Base-by-base conservation (phyloP, 805 yeast species). In the Wickerhamiella hasegawae region DNA sequence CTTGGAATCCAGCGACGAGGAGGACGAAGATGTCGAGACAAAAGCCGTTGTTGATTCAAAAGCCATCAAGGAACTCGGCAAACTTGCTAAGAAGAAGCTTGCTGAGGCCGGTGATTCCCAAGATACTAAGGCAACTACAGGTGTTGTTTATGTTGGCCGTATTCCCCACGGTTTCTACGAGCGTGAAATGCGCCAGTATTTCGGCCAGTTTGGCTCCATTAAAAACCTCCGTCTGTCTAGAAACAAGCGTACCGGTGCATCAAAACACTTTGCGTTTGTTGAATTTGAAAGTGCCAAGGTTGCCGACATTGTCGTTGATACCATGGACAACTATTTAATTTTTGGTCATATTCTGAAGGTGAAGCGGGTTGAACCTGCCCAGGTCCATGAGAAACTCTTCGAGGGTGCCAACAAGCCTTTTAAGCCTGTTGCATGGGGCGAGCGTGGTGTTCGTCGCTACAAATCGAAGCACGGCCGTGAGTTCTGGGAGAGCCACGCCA, bases 81-180 rank as follows among this genome's bases (percentile, higher is more conserved):
- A 41, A 18, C 25, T 35, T 14, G 33, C 44, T 14, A 10, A 11
- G 5, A n/a, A 26, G 15, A 14, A 11, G 16, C 15, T n/a, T 14
- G 5, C n/a, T 12, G 31, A 14, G 16, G 14, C 15, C 21, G n/a
- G 9, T 4, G 26, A 24, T 3, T 23, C 19, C 25, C 24, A 18
- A 3, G 15, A 6, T 16, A 21, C 18, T 3, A 22, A 21, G 8
- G 21, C 35, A 16, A 28, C 35, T 15, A 47, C 71, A 32, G 84
- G 87, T 25, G 82, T 83, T 36, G 62, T 90, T 36, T 90, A 85
- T 56, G 69, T 90, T 24, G 95, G 97, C 36, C 73, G 96, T 53
- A 67, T 90, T 44, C 98, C 98, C 31, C 76, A 77, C 47, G 94
- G 94, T 28, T 83, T 90, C 62, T 76, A 83, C 48, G 97, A 90